Percentiles rank a stretch among this genome's conserved stretches.
phyloP scores from a whole-genome alignment of 805 yeast genomes.

The Torulaspora quercuum region DNA sequence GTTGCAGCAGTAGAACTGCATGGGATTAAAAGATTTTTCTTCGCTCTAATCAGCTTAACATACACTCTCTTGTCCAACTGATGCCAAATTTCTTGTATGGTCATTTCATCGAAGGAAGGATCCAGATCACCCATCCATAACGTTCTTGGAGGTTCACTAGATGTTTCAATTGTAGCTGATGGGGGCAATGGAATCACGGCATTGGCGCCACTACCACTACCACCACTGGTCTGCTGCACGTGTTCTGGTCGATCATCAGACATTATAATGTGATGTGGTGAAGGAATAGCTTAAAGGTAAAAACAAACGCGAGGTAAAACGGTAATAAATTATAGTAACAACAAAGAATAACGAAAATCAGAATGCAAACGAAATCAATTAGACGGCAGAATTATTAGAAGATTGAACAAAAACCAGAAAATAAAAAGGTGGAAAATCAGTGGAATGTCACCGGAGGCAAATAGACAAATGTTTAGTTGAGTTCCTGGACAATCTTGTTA shows the following conservation, averaged over 20 bases:
- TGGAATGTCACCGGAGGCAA: too few relatives aligned
- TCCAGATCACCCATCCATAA: constrained; percentile 89
- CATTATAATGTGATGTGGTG: constrained; percentile 5
- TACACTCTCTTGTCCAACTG: constrained; percentile 52
- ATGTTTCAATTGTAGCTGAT: constrained; percentile 45
- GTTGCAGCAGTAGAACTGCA: constrained; percentile 27
- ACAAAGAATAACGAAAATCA: constrained; percentile 4
- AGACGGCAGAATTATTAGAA: constrained; percentile 2
- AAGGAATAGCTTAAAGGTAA: too few relatives aligned
- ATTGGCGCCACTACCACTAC: constrained; percentile 3
- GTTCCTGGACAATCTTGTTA: too few relatives aligned
- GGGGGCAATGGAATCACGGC: constrained; percentile 51
- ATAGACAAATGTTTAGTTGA: too few relatives aligned
- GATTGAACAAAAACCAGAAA: constrained; percentile 4
- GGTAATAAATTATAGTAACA: constrained; percentile 7
- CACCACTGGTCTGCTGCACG: constrained; percentile 4
- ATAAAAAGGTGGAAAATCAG: constrained; percentile 2
- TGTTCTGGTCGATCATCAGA: constrained; percentile 9
- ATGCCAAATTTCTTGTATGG: constrained; percentile 58
- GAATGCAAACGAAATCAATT: constrained; percentile 3
- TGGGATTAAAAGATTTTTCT: constrained; percentile 37
- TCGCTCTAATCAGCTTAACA: constrained; percentile 63
- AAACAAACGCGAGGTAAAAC: too few relatives aligned
- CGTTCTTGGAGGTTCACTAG: constrained; percentile 57
- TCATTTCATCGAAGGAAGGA: constrained; percentile 70